Conservation (phyloP, 2,329 filamentous ascomycete species). For the Cladosporium phlei region DNA sequence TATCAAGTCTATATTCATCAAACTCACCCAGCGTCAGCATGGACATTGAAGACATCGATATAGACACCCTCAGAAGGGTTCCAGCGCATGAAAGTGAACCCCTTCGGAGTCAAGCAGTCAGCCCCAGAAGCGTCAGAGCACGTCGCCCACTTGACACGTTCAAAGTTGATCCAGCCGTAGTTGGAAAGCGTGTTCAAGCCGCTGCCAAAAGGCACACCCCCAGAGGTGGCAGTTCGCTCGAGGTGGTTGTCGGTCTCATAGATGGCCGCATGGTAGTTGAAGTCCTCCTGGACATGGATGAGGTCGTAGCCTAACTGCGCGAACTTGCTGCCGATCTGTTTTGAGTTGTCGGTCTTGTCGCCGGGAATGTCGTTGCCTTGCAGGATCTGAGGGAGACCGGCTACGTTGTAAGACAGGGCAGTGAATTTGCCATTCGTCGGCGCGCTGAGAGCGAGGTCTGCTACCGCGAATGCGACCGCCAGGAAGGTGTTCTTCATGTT, state of each 20-base stretch:
- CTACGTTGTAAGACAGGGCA: constrained; percentile 56
- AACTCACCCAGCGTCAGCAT: constrained; percentile 54
- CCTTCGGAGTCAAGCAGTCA: constrained; percentile 66
- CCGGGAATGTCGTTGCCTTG: constrained; percentile 59
- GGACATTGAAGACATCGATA: constrained; percentile 62
- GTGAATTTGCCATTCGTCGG: constrained; percentile 42
- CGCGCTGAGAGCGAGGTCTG: constrained; percentile 22
- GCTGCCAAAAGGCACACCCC: constrained; percentile 59
- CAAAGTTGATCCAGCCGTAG: constrained; percentile 39
- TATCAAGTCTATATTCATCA: constrained; percentile 30
- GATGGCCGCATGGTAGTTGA: constrained; percentile 62
- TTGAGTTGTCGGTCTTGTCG: constrained; percentile 56
- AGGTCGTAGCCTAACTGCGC: constrained; percentile 55
- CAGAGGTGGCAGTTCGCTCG: constrained; percentile 59
- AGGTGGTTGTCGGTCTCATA: constrained; percentile 58
- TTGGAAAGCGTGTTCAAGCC: constrained; percentile 59
- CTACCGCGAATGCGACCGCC: constrained; percentile 5
- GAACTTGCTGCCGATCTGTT: constrained; percentile 54
- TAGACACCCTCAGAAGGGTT: constrained; percentile 50
- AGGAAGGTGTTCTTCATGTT: constrained; percentile 10
- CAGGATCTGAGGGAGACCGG: constrained; percentile 53
- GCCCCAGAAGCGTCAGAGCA: constrained; percentile 50
- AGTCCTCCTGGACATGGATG: constrained; percentile 63
- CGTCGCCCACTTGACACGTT: constrained; percentile 55
- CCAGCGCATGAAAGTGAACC: constrained; percentile 63